Evolutionary conservation across 129 eudicot species (phyloP).

Genomic region (Arctium lappa): DNA sequence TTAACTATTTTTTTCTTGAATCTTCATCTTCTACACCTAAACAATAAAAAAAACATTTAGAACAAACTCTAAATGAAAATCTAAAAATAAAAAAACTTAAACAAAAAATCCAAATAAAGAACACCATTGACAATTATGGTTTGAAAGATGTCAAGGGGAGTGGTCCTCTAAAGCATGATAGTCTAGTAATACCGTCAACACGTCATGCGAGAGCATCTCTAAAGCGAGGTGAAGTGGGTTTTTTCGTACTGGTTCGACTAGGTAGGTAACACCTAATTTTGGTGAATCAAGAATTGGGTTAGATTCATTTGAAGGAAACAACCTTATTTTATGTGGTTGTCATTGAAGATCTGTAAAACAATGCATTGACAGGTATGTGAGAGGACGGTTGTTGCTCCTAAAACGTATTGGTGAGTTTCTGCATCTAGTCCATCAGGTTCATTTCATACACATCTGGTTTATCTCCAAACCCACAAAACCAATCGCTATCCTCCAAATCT

Average conservation of each 20-base stretch:
- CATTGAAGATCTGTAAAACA: neutral
- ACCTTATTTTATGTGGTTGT: neutral
- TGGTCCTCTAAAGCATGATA: conserved; percentile 70
- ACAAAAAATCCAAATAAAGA: neutral
- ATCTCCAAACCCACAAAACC: too few species aligned
- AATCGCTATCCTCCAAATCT: too few species aligned
- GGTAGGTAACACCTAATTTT: conserved; percentile 48
- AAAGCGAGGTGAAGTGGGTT: conserved; percentile 64
- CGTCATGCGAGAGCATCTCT: conserved; percentile 67
- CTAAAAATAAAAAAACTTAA: neutral
- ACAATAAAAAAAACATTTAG: neutral
- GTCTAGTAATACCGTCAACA: conserved; percentile 70
- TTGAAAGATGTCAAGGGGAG: conserved; percentile 57
- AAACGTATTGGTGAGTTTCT: neutral
- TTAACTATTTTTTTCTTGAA: neutral
- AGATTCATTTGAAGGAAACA: too few species aligned
- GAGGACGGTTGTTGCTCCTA: neutral
- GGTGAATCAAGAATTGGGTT: too few species aligned
- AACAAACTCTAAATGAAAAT: neutral
- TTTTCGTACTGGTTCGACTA: conserved; percentile 62
- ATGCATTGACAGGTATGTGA: neutral
- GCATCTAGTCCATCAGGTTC: too few species aligned
- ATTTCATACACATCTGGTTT: too few species aligned
- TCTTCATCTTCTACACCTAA: neutral
- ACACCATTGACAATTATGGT: conserved; percentile 27